Evolutionary conservation across 202 grass and related monocot genomes (phyloP).

Genomic region (Zizania palustris): DNA sequence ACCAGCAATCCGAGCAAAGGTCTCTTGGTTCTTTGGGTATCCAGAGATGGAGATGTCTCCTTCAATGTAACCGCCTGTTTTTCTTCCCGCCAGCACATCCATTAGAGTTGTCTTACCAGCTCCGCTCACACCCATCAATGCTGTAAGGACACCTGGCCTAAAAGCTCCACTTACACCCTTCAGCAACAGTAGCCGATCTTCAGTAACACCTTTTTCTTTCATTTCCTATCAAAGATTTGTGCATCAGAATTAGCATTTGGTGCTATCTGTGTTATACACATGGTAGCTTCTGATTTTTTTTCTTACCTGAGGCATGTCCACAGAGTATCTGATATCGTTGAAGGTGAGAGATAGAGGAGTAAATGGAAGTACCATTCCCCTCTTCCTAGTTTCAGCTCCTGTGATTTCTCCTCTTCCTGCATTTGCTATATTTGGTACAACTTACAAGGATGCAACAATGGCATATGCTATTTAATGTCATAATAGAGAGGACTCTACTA

Average conservation of each 20-base stretch:
- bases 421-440: constrained; percentile 49
- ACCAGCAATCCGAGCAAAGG: constrained; percentile 88
- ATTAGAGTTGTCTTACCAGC: constrained; percentile 94
- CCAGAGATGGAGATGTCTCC: constrained; percentile 85
- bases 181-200: constrained; percentile 67
- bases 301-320: constrained; percentile 88
- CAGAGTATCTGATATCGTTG: constrained; percentile 77
- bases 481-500: constrained; percentile 2
- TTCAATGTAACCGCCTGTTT: constrained; percentile 89
- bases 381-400: constrained; percentile 56
- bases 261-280: not conserved
- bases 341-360: constrained; percentile 80
- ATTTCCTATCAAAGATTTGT: constrained; percentile 70
- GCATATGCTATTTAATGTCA: not conserved
- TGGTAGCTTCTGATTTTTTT: constrained; percentile 19
- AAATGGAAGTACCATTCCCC: constrained; percentile 93
- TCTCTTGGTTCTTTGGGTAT: constrained; percentile 96
- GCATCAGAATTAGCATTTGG: constrained; percentile 25
- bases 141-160: constrained; percentile 88
- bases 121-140: constrained; percentile 93
- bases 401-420: constrained; percentile 65
- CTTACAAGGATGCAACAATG: constrained; percentile 24
- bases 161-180: constrained; percentile 92
- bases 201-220: constrained; percentile 68
- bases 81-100: constrained; percentile 91